These are phyloP conservation scores for Naganishia vishniacii DNA, from an alignment of 768 basidiomycete genomes.

Conservation along the genomic window DNA sequence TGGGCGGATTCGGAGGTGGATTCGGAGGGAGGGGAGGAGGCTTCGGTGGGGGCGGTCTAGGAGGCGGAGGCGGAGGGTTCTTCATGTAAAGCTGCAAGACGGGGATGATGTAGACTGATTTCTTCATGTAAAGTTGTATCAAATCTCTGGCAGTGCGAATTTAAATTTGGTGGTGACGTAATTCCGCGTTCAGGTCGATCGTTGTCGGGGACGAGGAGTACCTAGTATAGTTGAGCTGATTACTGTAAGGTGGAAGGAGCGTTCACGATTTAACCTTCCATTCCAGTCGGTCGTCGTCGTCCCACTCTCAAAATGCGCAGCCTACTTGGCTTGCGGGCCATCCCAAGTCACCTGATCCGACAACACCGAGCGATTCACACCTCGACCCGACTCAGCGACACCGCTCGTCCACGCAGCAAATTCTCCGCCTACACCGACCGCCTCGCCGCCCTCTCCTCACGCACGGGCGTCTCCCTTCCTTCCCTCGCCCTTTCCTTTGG, in stretches of 20 bases:
- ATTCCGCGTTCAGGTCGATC: too few relatives aligned
- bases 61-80: neutral
- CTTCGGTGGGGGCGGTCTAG: neutral
- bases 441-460: conserved; percentile 59
- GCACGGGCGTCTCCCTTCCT: conserved; percentile 69
- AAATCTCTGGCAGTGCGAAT: too few relatives aligned
- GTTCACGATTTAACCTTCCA: too few relatives aligned
- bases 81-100: conserved; percentile 5
- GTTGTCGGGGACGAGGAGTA: too few relatives aligned
- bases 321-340: too few relatives aligned
- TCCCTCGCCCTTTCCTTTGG: conserved; percentile 74
- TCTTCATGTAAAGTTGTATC: too few relatives aligned
- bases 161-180: too few relatives aligned
- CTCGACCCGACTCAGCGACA: neutral
- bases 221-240: too few relatives aligned
- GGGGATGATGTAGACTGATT: too few relatives aligned
- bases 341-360: neutral
- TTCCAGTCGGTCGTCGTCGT: neutral
- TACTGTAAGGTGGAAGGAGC: too few relatives aligned
- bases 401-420: neutral
- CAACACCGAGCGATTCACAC: neutral
- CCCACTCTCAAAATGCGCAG: too few relatives aligned
- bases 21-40: neutral
- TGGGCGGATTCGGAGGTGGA: neutral
- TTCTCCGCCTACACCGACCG: conserved; percentile 51